A percentile compares a stretch with the other conserved stretches of the same genome.
Conservation (phyloP, 441 rosid genomes). For the Pelargonium cotyledonis region DNA sequence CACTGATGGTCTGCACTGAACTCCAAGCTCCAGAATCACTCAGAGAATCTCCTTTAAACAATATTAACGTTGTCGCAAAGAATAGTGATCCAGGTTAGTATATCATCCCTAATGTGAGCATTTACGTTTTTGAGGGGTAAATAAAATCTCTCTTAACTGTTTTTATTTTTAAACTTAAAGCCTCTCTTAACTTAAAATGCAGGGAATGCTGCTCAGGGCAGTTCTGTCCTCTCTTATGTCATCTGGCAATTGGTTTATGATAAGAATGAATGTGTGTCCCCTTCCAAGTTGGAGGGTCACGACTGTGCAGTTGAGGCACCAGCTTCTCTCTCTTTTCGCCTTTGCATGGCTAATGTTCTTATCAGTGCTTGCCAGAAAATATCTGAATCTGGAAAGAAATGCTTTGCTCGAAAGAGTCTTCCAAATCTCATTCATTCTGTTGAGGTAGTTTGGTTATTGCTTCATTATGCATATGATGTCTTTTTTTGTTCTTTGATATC, state of each 20-base stretch:
- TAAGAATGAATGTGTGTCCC: slow-evolving; percentile 24
- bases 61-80: slow-evolving; percentile 21
- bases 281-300: slow-evolving; percentile 25
- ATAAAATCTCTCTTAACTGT: too few relatives aligned
- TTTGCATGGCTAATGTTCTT: slow-evolving; percentile 91
- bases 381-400: slow-evolving; percentile 47
- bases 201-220: slow-evolving; percentile 33
- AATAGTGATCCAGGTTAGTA: slow-evolving; percentile 33
- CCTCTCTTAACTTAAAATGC: slow-evolving; percentile 25
- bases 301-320: slow-evolving; percentile 25
- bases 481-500: slow-evolving; percentile 7
- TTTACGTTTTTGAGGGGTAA: slow-evolving; percentile 7
- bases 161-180: slow-evolving; percentile 13
- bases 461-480: slow-evolving; percentile 2
- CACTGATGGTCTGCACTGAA: slow-evolving; percentile 74
- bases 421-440: slow-evolving; percentile 46
- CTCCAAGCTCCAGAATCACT: slow-evolving; percentile 43
- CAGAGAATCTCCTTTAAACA: slow-evolving; percentile 27
- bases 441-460: slow-evolving; percentile 36
- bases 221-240: slow-evolving; percentile 43
- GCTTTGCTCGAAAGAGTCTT: slow-evolving; percentile 48
- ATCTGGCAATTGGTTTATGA: slow-evolving; percentile 42
- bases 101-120: slow-evolving; percentile 15
- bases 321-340: slow-evolving; percentile 41
- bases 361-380: slow-evolving; percentile 83